A percentile compares a stretch with the other conserved stretches of the same genome.
Evolutionary conservation across 179 eudicot genomes (phyloP).

Genomic region (Spergularia azorica): DNA sequence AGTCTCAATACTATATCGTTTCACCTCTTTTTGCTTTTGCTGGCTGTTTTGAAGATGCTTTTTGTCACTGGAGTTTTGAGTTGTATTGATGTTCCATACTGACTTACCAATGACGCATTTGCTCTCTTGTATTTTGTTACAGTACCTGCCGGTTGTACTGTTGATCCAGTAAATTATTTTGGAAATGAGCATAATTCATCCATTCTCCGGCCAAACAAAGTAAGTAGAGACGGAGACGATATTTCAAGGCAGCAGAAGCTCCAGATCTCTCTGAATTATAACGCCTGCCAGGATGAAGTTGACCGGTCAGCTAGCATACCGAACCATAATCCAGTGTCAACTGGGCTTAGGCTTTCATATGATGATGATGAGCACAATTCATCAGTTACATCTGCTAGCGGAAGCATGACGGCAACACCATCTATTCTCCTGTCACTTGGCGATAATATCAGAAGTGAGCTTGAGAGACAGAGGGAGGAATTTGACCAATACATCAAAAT

Average conservation of each 20-base stretch:
- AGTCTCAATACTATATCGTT: not conserved
- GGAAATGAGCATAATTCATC: slow-evolving; percentile 60
- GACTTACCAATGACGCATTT: not conserved
- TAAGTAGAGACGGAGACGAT: slow-evolving; percentile 58
- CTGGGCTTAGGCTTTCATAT: slow-evolving; percentile 85
- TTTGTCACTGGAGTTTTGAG: not conserved
- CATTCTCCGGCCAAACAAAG: slow-evolving; percentile 55
- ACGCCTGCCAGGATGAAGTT: slow-evolving; percentile 54
- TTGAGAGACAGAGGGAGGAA: slow-evolving; percentile 82
- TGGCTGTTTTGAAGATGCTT: not conserved
- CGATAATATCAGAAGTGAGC: slow-evolving; percentile 65
- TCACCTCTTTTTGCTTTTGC: not conserved
- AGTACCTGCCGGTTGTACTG: slow-evolving; percentile 65
- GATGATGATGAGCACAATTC: slow-evolving; percentile 96
- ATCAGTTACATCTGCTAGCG: slow-evolving; percentile 84
- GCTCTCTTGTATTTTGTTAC: slow-evolving; percentile 22
- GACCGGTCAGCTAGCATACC: slow-evolving; percentile 61
- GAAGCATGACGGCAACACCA: slow-evolving; percentile 66
- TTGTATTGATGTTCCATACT: slow-evolving; percentile 10
- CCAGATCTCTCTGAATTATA: slow-evolving; percentile 66
- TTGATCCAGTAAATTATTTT: slow-evolving; percentile 70
- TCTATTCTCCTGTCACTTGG: slow-evolving; percentile 66
- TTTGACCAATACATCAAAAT: slow-evolving; percentile 68
- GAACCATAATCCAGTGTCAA: slow-evolving; percentile 75
- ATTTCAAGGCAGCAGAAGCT: slow-evolving; percentile 71